Base-by-base conservation (phyloP, 805 yeast species). In the Tetrapisispora namnaoensis region DNA sequence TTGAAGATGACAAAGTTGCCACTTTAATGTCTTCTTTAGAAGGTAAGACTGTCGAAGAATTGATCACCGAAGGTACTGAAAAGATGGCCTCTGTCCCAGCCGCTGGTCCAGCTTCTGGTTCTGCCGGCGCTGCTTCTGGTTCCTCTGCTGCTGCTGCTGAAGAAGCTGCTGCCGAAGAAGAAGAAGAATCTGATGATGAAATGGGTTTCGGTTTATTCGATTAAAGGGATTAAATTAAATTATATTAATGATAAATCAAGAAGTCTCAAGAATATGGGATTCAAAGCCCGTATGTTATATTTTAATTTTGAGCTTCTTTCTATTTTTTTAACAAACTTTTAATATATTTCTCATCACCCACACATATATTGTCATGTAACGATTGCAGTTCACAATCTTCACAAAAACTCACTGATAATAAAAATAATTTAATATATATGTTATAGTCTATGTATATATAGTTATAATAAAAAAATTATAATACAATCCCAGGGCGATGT, bases 81-180 rank as follows among this genome's bases (percentile, higher is more conserved):
- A 93, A 93, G 81, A 86, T 93, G 71, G 95, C 98, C 63, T 82
- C 98, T 62, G 95, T 91, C 61, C 97, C 98, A 75, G 66, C 96
- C 68, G 97, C 96, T 73, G 97, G 95, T 77, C 93, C 96, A 72
- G 95, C 93, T 73, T 75, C 93, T 62, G 73, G 84, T 63, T 76
- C 80, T 68, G 79, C 77, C 67, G 73, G 69, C 56, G 74, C 71
- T 59, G 72, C 72, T 55, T 75, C 67, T 60, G 73, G 69, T 58
- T 73, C 65, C 53, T 74, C 66, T 51, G 75, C 69, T 54, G 77
- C 66, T 51, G 77, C 67, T 48, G 77, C 61, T 37, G 78, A 61
- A 50, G 87, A 72, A 55, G 85, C 71, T 57, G 86, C 72, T 59
- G 86, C 69, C 54, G 80, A 75, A 62, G 83, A 75, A 57, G 71